Conservation (phyloP, 1,284 basidiomycete species). For the Cutaneotrichosporon dermatis region DNA sequence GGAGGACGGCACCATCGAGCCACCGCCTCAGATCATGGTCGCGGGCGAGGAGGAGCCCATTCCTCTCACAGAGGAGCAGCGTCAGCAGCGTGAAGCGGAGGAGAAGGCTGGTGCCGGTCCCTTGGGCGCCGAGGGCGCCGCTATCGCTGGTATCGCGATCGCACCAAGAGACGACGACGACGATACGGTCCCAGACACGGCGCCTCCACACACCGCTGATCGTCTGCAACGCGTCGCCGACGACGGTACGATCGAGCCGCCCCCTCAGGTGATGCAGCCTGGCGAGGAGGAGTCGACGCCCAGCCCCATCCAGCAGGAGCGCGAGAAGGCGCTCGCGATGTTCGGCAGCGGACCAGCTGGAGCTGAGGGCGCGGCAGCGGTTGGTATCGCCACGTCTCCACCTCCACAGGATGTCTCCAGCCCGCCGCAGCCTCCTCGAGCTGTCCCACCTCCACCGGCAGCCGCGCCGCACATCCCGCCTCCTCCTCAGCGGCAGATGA, state of each 20-base stretch:
- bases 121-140: conserved; percentile 37
- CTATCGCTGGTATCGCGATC: conserved; percentile 43
- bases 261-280: conserved; percentile 30
- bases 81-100: neutral
- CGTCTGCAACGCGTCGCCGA: conserved; percentile 16
- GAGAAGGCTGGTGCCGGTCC: conserved; percentile 31
- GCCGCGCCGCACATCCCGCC: neutral
- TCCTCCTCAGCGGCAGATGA: neutral
- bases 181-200: neutral
- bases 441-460: too few species aligned
- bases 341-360: conserved; percentile 16
- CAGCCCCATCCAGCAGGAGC: neutral
- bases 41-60: conserved; percentile 12
- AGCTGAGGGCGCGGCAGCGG: conserved; percentile 22
- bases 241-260: conserved; percentile 32
- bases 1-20: conserved; percentile 27
- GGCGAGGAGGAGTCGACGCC: conserved; percentile 11
- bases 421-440: neutral
- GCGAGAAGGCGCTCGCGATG: neutral
- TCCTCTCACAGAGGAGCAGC: conserved; percentile 2
- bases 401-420: neutral
- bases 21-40: conserved; percentile 42
- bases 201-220: conserved; percentile 4
- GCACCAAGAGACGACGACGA: conserved; percentile 9
- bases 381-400: conserved; percentile 3